Percentiles rank a stretch among this genome's conserved stretches.
Conservation (phyloP, 495 filamentous ascomycete genomes). For the Talaromyces trachyspermus region DNA sequence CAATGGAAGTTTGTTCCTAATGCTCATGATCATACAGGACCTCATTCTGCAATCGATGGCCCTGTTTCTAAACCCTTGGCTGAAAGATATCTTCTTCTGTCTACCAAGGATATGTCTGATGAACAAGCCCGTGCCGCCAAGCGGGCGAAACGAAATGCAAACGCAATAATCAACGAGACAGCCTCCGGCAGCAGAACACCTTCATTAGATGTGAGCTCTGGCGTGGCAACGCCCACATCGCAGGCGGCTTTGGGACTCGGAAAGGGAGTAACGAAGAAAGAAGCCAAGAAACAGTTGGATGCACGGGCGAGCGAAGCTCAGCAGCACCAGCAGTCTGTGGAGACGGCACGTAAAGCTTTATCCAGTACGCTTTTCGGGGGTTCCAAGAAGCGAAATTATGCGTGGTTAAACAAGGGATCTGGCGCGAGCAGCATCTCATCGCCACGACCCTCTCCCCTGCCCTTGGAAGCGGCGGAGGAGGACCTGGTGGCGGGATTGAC, state of each 20-base stretch:
- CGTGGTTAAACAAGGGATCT: constrained; percentile 34
- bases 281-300: constrained; percentile 43
- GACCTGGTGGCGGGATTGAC: constrained; percentile 16
- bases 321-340: constrained; percentile 44
- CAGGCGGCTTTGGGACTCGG: constrained; percentile 26
- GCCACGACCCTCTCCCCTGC: constrained; percentile 31
- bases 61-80: background rate
- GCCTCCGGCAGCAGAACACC: constrained; percentile 21
- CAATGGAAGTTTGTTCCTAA: background rate
- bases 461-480: constrained; percentile 13
- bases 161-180: constrained; percentile 33
- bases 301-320: constrained; percentile 42
- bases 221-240: constrained; percentile 32
- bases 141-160: constrained; percentile 39
- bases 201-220: constrained; percentile 34
- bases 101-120: constrained; percentile 25
- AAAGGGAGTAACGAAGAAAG: constrained; percentile 50
- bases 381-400: constrained; percentile 33
- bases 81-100: constrained; percentile 13
- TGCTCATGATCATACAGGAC: background rate
- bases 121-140: constrained; percentile 49
- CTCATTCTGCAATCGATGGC: background rate
- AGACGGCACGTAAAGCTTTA: constrained; percentile 39
- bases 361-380: constrained; percentile 37
- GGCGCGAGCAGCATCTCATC: constrained; percentile 35